Evolutionary conservation across 352 stramenopile genomes (phyloP), one percentile per base, ranked within the genome.

Genomic region (Globisporangium carolinianum): DNA sequence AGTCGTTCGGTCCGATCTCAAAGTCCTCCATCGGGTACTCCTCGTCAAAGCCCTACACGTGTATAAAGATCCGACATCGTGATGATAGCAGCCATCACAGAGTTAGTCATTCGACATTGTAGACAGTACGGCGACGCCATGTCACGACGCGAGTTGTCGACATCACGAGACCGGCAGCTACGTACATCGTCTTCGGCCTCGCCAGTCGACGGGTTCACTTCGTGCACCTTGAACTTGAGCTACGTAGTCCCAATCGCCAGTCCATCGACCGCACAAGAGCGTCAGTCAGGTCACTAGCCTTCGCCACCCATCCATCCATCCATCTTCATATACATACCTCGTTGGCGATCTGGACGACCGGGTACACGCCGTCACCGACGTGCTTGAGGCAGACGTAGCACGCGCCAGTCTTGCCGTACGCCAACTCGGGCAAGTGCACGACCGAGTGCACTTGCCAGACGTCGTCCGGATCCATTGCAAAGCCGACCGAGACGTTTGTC

Each of bases 11-110:
- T 32, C 77, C 68, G 46, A 99, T 89, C 54, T 98, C 91, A 50
- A 99, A 81, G 65, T 98, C 89, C 68, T 99, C 97, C 64, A 99
- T 85, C 5, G 96, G 89, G 69, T 99, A 99, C 63, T 99, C 97
- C 72, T 99, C 98, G 55, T 98, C 84, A 70, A 97, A 99, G 8
- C 91, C 90, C 63, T 92, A 58, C 17, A 51, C 53, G 49, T n/a
- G n/a, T n/a, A n/a, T n/a, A n/a, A n/a, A n/a, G n/a, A n/a, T n/a
- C n/a, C n/a, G n/a, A n/a, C n/a, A n/a, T n/a, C n/a, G n/a, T n/a
- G n/a, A n/a, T n/a, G n/a, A n/a, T 52, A 36, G 14, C 43, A 42
- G 56, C 46, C 39, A 60, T 51, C 1, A 47, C 37, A 5, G 43
- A 48, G 6, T n/a, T n/a, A n/a, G n/a, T n/a, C n/a, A n/a, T n/a